Conservation (phyloP, 441 rosid genomes). For the Aquilaria agallochum region DNA sequence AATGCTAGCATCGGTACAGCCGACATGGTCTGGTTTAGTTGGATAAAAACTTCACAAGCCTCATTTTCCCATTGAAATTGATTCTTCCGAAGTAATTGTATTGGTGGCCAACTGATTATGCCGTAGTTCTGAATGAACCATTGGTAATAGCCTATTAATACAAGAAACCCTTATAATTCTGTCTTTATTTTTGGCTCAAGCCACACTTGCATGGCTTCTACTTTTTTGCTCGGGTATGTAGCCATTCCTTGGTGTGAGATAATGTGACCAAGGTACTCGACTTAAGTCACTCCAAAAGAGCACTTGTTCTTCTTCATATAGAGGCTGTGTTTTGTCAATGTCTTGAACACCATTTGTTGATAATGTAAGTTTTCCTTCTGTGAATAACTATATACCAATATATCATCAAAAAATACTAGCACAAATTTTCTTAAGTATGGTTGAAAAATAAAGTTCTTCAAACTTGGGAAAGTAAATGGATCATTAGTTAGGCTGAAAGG, state of each 20-base stretch:
- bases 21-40: background rate
- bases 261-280: background rate
- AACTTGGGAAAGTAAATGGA: background rate
- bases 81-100: background rate
- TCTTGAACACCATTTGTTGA: background rate
- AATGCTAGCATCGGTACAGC: background rate
- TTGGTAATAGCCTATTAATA: too few relatives aligned
- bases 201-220: background rate
- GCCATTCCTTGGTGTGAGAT: background rate
- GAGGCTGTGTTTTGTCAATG: background rate
- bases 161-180: background rate
- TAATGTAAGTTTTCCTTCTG: background rate
- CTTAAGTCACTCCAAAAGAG: background rate
- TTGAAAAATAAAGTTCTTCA: background rate
- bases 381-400: background rate
- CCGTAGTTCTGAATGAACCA: background rate
- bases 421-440: background rate
- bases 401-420: background rate
- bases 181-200: background rate
- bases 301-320: background rate
- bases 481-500: background rate
- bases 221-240: background rate
- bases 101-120: background rate
- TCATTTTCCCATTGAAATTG: background rate
- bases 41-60: background rate